These are phyloP conservation scores for Boeremia lycopersici DNA, from an alignment of 2,329 filamentous ascomycete genomes.

Conservation along the genomic window DNA sequence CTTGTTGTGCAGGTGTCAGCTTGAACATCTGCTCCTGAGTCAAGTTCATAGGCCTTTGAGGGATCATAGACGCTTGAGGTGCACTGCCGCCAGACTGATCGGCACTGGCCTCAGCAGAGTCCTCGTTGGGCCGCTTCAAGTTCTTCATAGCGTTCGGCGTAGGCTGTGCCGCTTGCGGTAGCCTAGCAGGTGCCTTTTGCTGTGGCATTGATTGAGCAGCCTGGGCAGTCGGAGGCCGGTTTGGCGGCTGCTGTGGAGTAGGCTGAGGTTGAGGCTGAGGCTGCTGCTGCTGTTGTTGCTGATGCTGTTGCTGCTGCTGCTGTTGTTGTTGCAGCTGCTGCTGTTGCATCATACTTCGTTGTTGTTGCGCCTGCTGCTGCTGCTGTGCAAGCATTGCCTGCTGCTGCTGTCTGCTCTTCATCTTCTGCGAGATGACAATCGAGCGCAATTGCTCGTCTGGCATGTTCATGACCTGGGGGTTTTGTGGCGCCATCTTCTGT, in stretches of 20 bases:
- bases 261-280: constrained; percentile 22
- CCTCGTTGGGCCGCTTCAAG: constrained; percentile 50
- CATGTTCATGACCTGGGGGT: constrained; percentile 32
- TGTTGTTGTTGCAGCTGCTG: constrained; percentile 45
- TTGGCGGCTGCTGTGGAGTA: constrained; percentile 9
- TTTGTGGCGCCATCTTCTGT: constrained; percentile 32
- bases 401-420: constrained; percentile 22
- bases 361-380: constrained; percentile 28
- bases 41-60: constrained; percentile 38
- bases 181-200: constrained; percentile 25
- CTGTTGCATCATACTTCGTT: constrained; percentile 25
- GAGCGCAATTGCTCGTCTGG: constrained; percentile 36
- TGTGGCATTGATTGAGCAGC: constrained; percentile 12
- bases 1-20: constrained; percentile 41
- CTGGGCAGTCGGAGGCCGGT: constrained; percentile 5
- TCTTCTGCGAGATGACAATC: constrained; percentile 32
- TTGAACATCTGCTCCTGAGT: constrained; percentile 44
- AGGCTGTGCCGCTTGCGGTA: constrained; percentile 29
- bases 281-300: constrained; percentile 8
- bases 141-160: constrained; percentile 25
- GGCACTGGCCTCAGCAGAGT: constrained; percentile 47
- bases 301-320: constrained; percentile 13
- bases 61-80: constrained; percentile 47
- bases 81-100: constrained; percentile 30
- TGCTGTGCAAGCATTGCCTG: constrained; percentile 21